phyloP scores from a whole-genome alignment of 352 stramenopile genomes.

The Phytophthora fragariae region DNA sequence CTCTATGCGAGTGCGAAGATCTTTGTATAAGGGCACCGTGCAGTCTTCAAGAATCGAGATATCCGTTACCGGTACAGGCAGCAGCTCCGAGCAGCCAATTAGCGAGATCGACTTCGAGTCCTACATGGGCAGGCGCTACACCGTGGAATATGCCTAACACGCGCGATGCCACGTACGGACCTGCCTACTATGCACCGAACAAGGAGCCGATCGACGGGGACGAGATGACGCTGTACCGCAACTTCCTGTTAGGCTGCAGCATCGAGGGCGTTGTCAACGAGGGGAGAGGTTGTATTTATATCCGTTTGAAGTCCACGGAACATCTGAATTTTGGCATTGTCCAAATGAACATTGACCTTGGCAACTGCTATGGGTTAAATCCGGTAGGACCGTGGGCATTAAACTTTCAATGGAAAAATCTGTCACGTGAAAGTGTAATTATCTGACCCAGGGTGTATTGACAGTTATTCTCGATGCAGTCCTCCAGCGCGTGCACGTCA shows the following conservation, averaged over 20 bases:
- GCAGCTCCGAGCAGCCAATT: constrained; percentile 34
- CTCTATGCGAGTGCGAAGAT: no score
- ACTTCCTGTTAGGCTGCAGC: constrained; percentile 35
- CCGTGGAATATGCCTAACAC: constrained; percentile 36
- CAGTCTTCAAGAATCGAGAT: background rate
- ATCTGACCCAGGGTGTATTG: no score
- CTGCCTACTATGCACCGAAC: constrained; percentile 27
- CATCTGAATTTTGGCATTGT: no score
- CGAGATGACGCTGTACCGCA: constrained; percentile 44
- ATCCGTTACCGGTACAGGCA: background rate
- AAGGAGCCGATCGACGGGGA: constrained; percentile 12
- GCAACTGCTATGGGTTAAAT: no score
- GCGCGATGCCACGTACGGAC: constrained; percentile 28
- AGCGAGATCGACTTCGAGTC: constrained; percentile 37
- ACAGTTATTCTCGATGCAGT: no score
- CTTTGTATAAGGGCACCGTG: background rate
- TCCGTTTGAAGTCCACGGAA: no score
- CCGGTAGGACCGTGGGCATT: no score
- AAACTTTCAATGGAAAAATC: no score
- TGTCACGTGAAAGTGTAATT: no score
- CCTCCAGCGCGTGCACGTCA: no score
- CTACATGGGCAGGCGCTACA: constrained; percentile 36
- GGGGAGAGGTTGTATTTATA: no score
- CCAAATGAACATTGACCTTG: no score
- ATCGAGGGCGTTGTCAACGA: constrained; percentile 20